A percentile compares a stretch with the other conserved stretches of the same genome.
These are phyloP conservation scores for Parastagonospora avenae DNA, from an alignment of 2,329 filamentous ascomycete genomes.

Conservation along the genomic window DNA sequence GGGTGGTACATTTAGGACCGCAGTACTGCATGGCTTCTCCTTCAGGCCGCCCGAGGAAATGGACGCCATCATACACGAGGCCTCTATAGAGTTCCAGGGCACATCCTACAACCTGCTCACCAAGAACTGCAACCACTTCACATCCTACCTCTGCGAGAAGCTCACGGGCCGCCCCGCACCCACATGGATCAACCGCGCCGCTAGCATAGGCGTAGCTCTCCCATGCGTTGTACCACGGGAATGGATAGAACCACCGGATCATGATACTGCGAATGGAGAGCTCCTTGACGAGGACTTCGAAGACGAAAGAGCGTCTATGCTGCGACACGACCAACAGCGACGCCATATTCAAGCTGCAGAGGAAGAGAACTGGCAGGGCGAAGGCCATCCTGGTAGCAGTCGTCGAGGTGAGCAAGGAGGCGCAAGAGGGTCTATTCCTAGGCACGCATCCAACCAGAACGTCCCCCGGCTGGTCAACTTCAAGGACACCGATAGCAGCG, in stretches of 20 bases:
- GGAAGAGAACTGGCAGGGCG: conserved; percentile 35
- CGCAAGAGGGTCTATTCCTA: conserved; percentile 36
- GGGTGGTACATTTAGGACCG: conserved; percentile 75
- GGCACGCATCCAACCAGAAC: conserved; percentile 36
- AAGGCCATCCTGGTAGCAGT: conserved; percentile 35
- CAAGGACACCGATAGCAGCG: conserved; percentile 51
- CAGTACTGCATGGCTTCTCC: conserved; percentile 80
- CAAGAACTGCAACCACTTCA: conserved; percentile 90
- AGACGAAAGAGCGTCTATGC: conserved; percentile 65
- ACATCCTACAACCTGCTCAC: conserved; percentile 80
- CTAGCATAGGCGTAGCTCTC: conserved; percentile 78
- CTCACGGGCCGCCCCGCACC: conserved; percentile 74
- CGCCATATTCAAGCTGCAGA: conserved; percentile 35
- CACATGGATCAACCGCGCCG: conserved; percentile 79
- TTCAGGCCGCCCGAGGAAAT: conserved; percentile 72
- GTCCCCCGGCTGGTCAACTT: conserved; percentile 41
- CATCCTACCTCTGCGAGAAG: conserved; percentile 73
- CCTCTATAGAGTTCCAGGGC: conserved; percentile 75
- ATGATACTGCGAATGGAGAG: conserved; percentile 73
- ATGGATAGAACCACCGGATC: conserved; percentile 81
- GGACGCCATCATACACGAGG: conserved; percentile 69
- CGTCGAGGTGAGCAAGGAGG: conserved; percentile 41
- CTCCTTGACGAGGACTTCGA: conserved; percentile 63
- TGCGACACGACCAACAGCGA: conserved; percentile 50
- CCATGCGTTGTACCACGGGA: conserved; percentile 83